Evolutionary conservation across 371 early-diverging fungal genomes (phyloP), one percentile per base, ranked within the genome.

Genomic region (Coemansia sp.): DNA sequence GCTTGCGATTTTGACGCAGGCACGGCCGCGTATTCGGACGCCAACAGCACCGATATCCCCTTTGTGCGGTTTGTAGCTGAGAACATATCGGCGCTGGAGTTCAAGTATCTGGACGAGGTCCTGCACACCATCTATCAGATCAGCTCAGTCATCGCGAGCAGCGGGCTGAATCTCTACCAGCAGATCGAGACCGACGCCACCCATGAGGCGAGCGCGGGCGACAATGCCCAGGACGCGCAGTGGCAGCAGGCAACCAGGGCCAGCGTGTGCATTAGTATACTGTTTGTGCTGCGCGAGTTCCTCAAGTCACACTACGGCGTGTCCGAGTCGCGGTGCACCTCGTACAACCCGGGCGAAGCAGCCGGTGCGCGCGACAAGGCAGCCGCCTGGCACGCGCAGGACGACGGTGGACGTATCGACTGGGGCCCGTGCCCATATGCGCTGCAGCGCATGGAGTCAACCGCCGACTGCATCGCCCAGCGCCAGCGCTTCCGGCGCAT

Each of bases 21-120:
- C 34, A 40, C 57, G 6, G 47, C 56, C 43, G 31, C 31, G 0
- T 20, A 59, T 41, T 36, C 45, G 5, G 55, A 48, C 40, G 13
- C 31, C 35, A 55, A 55, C 14, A 48, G 84, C 78, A 63, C 85
- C 5, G 85, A 88, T 54, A 70, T 90, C 5, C 65, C 67, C 16
- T 92, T 87, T 54, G 80, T 81, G 6, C 82, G 85, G 13, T 96
- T 93, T 76, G 67, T 94, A 1, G 91, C 87, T 0, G 95, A 95
- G 53, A 92, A 88, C 62, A 55, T 93, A 31, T 85, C 91, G 5
- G 75, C 84, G 0, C 70, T 96, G 8, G 86, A 90, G 54, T 89
- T 87, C 61, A 86, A 85, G 59, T 81, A 83, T 26, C 75, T 85
- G 38, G 95, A 94, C 40, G 96, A 96, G 75, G 85, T 93, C 5